Evolutionary conservation across 1,139 yeast genomes (phyloP).

Genomic region (Kurtzmaniella quercitrusa): DNA sequence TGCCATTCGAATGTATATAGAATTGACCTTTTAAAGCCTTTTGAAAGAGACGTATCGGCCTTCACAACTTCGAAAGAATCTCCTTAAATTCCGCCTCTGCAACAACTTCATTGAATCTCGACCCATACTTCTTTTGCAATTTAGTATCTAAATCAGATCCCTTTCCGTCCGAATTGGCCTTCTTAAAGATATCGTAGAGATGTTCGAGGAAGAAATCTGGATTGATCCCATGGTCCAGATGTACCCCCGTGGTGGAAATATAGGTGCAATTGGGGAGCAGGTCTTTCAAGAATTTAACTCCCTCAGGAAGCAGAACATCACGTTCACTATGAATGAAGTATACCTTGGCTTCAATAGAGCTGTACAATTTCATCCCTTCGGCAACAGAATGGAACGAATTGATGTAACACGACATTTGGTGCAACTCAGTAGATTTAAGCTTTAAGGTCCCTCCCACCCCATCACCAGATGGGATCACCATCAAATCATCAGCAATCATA

Average conservation of each 20-base stretch:
- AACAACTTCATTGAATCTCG: not conserved
- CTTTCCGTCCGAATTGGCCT: not conserved
- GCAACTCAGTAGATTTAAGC: slow-evolving; percentile 31
- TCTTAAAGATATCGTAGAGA: slow-evolving; percentile 7
- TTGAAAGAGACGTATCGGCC: no score
- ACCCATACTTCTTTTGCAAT: slow-evolving; percentile 1
- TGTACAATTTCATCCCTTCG: slow-evolving; percentile 22
- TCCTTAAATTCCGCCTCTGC: not conserved
- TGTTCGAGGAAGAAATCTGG: slow-evolving; percentile 36
- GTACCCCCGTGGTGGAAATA: slow-evolving; percentile 37
- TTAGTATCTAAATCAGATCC: not conserved
- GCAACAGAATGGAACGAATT: slow-evolving; percentile 24
- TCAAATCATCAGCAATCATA: slow-evolving; percentile 27
- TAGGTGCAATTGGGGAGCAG: not conserved
- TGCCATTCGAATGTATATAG: no score
- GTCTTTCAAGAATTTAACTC: slow-evolving; percentile 17
- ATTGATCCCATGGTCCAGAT: slow-evolving; percentile 40
- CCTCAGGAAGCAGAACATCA: slow-evolving; percentile 33
- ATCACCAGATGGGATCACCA: slow-evolving; percentile 17
- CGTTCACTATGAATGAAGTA: slow-evolving; percentile 37
- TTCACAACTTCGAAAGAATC: not conserved
- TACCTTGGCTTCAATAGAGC: slow-evolving; percentile 33
- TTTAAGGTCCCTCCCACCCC: slow-evolving; percentile 9
- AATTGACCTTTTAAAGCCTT: no score
- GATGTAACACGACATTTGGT: slow-evolving; percentile 42